Percentiles rank a stretch among this genome's conserved stretches.
phyloP scores from a whole-genome alignment of 257 asterid species.

The Perilla frutescens region DNA sequence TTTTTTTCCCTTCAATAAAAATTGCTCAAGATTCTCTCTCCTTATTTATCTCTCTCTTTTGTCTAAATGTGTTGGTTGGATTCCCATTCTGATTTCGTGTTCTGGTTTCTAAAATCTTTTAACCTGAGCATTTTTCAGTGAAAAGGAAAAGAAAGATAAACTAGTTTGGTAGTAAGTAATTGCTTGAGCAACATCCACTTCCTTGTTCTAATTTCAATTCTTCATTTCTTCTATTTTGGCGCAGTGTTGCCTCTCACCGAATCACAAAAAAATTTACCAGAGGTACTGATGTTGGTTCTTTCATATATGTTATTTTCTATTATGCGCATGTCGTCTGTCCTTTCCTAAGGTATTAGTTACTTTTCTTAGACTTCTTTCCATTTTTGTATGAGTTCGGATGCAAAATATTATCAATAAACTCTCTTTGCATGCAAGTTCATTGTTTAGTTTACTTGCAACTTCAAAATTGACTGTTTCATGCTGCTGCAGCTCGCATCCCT shows the following conservation, averaged over 20 bases:
- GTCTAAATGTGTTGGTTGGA: too few species aligned
- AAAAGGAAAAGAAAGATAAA: too few species aligned
- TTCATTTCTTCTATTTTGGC: constrained; percentile 22
- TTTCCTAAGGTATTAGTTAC: neutral
- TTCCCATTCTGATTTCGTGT: too few species aligned
- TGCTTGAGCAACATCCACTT: too few species aligned
- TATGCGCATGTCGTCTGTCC: neutral
- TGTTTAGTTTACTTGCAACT: neutral
- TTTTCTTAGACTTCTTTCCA: neutral
- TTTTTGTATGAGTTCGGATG: neutral
- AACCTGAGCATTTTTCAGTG: too few species aligned
- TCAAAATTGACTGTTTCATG: constrained; percentile 2
- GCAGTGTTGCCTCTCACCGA: constrained; percentile 50
- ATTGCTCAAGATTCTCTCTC: constrained; percentile 3
- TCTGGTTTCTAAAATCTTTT: too few species aligned
- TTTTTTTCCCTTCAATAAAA: neutral
- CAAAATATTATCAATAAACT: too few species aligned
- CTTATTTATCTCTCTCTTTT: neutral
- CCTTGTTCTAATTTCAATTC: neutral
- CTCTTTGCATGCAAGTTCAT: neutral
- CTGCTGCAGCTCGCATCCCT: constrained; percentile 46
- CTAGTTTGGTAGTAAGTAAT: too few species aligned
- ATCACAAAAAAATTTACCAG: constrained; percentile 40
- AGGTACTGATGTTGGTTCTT: constrained; percentile 34
- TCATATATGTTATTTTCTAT: neutral